Base-by-base conservation (phyloP, 2,329 filamentous ascomycete species). In the Claviceps sorghi region DNA sequence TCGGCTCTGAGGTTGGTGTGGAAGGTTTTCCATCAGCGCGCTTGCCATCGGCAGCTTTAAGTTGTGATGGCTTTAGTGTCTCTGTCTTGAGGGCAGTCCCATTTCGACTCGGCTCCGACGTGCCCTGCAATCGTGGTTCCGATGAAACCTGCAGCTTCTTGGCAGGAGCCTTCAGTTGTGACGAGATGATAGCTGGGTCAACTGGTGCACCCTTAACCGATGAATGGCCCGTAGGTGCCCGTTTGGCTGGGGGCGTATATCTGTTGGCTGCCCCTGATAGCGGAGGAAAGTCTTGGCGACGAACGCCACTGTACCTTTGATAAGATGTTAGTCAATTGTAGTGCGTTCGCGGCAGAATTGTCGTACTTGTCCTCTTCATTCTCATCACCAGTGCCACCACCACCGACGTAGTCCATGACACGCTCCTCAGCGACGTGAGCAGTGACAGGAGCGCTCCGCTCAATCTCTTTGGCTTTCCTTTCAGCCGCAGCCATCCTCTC, bases 301-400 rank as follows among this genome's bases (percentile, higher is more conserved):
- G 84, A 52, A 98, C 93, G 64, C 91, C 91, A 63, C 90, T 96
- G 70, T 97, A 97, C 65, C 84, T 88, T 57, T 57, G 58, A 49
- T 19, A 10, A 49, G 38, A 4, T 53, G 52, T 66, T 53, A 63
- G 61, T 30, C 21, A 7, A 36, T 43, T 38, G 11, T 19, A 21
- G 10, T 45, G 26, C 17, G 17, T 34, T n/a, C 22, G 44, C 11
- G 5, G 17, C 13, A 8, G 43, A 44, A 41, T 1, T 17, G 40
- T 9, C 19, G 21, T 76, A 89, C 82, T 93, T 96, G 64, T 94
- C 90, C 70, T 98, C 93, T 68, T 98, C 93, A 58, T 95, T 88
- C 15, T 80, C 83, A 53, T 78, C 82, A 50, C 82, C 81, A 50
- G 84, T 78, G 41, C 79, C 76, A 10, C 75, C 71, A 13, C 76